Percentiles rank a stretch among this genome's conserved stretches.
Evolutionary conservation across 2,329 filamentous ascomycete genomes (phyloP).

Genomic region (Chalaropsis ovoidea): DNA sequence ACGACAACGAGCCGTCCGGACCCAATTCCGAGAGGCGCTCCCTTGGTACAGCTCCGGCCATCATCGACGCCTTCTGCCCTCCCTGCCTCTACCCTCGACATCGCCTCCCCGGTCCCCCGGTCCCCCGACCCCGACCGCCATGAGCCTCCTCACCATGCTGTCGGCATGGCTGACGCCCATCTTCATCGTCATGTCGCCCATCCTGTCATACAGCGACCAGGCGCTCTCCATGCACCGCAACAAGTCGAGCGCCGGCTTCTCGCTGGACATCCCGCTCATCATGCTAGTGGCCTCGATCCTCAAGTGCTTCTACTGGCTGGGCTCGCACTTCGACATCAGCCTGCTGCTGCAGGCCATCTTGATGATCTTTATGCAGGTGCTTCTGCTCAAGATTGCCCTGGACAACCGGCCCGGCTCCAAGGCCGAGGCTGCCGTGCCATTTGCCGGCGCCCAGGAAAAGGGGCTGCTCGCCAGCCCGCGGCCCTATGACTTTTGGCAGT

Average conservation of each 20-base stretch:
- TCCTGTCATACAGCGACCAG: slow-evolving; percentile 57
- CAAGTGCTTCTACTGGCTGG: slow-evolving; percentile 61
- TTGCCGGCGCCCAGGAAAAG: slow-evolving; percentile 36
- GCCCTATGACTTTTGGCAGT: slow-evolving; percentile 76
- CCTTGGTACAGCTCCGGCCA: too few species aligned
- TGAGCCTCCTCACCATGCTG: slow-evolving; percentile 39
- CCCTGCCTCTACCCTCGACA: background rate
- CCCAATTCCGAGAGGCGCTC: background rate
- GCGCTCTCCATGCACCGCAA: slow-evolving; percentile 53
- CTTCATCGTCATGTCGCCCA: slow-evolving; percentile 53
- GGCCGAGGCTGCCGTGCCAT: slow-evolving; percentile 52
- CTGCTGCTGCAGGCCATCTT: slow-evolving; percentile 55
- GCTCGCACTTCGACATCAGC: slow-evolving; percentile 53
- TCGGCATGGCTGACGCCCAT: slow-evolving; percentile 51
- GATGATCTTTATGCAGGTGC: slow-evolving; percentile 54
- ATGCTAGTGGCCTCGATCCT: slow-evolving; percentile 60
- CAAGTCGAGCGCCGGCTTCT: slow-evolving; percentile 58
- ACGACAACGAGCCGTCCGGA: background rate
- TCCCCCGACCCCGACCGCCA: slow-evolving; percentile 20
- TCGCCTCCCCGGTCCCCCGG: background rate
- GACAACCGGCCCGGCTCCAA: slow-evolving; percentile 54
- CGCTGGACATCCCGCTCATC: slow-evolving; percentile 60
- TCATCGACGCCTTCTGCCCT: background rate
- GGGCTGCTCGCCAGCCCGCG: slow-evolving; percentile 37
- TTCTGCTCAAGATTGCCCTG: slow-evolving; percentile 57